Base-by-base conservation (phyloP, 495 filamentous ascomycete species). In the Echria macrotheca region DNA sequence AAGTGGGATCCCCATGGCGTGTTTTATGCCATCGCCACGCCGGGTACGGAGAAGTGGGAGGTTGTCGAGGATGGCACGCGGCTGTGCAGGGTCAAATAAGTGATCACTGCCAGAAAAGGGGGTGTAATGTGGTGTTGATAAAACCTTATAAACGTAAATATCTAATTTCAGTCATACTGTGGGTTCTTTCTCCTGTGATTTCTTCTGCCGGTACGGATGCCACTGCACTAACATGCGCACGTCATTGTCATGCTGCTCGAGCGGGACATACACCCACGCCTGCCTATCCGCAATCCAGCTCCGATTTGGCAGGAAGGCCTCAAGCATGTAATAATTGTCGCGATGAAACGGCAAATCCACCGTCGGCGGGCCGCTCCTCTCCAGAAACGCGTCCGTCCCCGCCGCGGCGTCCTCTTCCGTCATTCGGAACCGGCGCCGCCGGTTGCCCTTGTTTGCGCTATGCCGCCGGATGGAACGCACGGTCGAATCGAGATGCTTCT, bases 321-420 rank as follows among this genome's bases (percentile, higher is more conserved):
- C 69, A 9, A 80, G 63, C 63, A 75, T 66, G 55, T 80, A 78
- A 53, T 80, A 80, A 17, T 70, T 69, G 47, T 79, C 78, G 23
- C 77, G 62, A 41, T 73, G 60, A 41, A 63, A 76, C 2, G 76
- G 76, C 8, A 77, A 68, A 25, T 79, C 74, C 8, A 71, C 49
- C 0, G 70, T 72, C 0, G 67, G 64, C 6, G 72, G 73, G 0
- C 77, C 77, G 15, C 55, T 59, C 12, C 68, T 56, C 32, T 64
- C 57, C 2, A 80, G 58, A 49, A 80, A 82, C 0, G 47, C 54
- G 36, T 79, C 76, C 0, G 64, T 70, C 19, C 67, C 75, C 0
- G 58, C 62, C 1, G 54, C 54, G 2, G 41, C 33, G 41, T 80
- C 76, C 6, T 68, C 65, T 4, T 60, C 49, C 12, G 72, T 73